A percentile compares a stretch with the other conserved stretches of the same genome.
Conservation (phyloP, 1,139 yeast genomes). For the Scheffersomyces segobiensis region DNA sequence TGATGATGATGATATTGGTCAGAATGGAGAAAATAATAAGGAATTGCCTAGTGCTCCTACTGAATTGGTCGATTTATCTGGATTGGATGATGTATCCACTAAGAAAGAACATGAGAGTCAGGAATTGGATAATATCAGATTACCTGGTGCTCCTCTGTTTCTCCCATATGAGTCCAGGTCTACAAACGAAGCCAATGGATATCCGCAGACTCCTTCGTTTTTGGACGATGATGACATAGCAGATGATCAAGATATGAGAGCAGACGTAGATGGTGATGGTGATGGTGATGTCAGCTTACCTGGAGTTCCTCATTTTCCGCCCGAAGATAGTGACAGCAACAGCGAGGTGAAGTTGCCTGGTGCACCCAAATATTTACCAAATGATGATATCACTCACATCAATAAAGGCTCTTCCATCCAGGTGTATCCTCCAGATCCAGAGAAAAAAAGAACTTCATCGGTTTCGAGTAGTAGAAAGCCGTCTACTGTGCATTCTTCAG, state of each 20-base stretch:
- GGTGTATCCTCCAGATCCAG: constrained; percentile 29
- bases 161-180: constrained; percentile 9
- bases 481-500: constrained; percentile 1
- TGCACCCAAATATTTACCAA: constrained; percentile 45
- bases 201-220: constrained; percentile 3
- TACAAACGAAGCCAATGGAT: neutral
- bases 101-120: constrained; percentile 1
- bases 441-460: constrained; percentile 3
- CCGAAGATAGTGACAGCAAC: constrained; percentile 23
- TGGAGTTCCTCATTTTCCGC: constrained; percentile 25
- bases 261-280: neutral
- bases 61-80: neutral
- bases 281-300: constrained; percentile 16
- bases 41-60: neutral
- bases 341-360: constrained; percentile 36
- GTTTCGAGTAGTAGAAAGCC: constrained; percentile 3
- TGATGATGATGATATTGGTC: constrained; percentile 5
- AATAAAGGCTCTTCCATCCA: constrained; percentile 43
- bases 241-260: constrained; percentile 2
- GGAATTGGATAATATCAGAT: neutral
- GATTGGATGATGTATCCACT: neutral
- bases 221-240: constrained; percentile 2
- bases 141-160: constrained; percentile 19
- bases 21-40: constrained; percentile 4
- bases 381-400: constrained; percentile 38